These are phyloP conservation scores for Zarea fungicola DNA, from an alignment of 2,329 filamentous ascomycete genomes.

Conservation along the genomic window DNA sequence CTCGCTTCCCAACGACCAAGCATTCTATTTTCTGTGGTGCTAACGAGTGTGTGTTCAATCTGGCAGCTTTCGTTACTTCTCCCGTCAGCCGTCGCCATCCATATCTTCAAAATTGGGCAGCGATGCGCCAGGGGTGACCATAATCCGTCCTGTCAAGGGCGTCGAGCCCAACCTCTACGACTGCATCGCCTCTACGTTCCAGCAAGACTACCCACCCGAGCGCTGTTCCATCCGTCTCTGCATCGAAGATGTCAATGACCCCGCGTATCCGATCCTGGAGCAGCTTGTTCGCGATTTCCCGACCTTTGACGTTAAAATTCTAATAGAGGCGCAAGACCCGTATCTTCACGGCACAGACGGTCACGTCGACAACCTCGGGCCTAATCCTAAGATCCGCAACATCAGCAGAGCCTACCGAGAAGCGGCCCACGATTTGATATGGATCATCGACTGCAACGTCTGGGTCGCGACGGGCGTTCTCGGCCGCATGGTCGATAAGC, in stretches of 20 bases:
- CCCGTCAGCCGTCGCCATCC: conserved; percentile 41
- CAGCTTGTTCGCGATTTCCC: conserved; percentile 70
- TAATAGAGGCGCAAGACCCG: conserved; percentile 79
- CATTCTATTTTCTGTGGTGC: too few species aligned
- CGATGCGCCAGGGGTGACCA: conserved; percentile 72
- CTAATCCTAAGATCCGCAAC: conserved; percentile 98
- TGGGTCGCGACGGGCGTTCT: conserved; percentile 79
- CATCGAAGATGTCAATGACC: conserved; percentile 67
- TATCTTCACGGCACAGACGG: conserved; percentile 52
- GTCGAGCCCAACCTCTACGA: conserved; percentile 87
- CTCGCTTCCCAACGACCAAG: too few species aligned
- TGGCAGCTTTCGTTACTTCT: conserved; percentile 50
- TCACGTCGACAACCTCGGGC: conserved; percentile 61
- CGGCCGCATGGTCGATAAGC: conserved; percentile 82
- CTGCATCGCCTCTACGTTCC: conserved; percentile 81
- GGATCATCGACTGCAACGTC: conserved; percentile 95
- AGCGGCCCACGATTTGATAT: conserved; percentile 80
- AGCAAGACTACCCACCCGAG: conserved; percentile 70
- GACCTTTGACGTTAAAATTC: conserved; percentile 61
- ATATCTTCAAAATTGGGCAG: conserved; percentile 45
- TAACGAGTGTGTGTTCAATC: too few species aligned
- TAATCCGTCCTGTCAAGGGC: conserved; percentile 91
- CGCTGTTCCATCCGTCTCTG: conserved; percentile 80
- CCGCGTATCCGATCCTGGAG: conserved; percentile 69
- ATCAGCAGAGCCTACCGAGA: conserved; percentile 91